phyloP scores from a whole-genome alignment of 257 asterid genomes.

The Penstemon barbatus region DNA sequence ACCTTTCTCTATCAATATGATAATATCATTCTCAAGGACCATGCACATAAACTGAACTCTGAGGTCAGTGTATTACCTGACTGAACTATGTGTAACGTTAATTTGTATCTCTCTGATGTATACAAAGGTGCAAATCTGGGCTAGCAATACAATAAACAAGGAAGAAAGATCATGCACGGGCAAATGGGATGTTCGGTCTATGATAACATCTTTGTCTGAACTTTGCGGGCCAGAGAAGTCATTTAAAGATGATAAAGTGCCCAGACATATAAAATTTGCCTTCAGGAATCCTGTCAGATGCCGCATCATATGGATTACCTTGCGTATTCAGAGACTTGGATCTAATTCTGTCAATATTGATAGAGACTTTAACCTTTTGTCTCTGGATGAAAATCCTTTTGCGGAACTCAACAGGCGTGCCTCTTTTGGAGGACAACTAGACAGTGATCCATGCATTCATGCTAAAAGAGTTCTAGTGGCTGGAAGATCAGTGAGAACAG shows the following conservation, averaged over 20 bases:
- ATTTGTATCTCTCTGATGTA: slow-evolving; percentile 27
- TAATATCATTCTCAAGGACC: slow-evolving; percentile 11
- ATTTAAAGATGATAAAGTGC: slow-evolving; percentile 47
- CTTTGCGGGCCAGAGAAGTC: slow-evolving; percentile 77
- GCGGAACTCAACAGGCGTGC: slow-evolving; percentile 70
- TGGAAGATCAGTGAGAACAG: slow-evolving; percentile 63
- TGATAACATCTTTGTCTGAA: slow-evolving; percentile 71
- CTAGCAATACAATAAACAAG: slow-evolving; percentile 71
- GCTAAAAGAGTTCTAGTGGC: slow-evolving; percentile 77
- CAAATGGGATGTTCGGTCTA: slow-evolving; percentile 83
- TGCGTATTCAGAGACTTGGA: slow-evolving; percentile 74
- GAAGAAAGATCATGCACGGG: slow-evolving; percentile 90
- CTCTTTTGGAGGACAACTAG: slow-evolving; percentile 78
- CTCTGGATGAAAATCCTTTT: slow-evolving; percentile 89
- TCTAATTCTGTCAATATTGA: slow-evolving; percentile 78
- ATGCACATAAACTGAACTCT: slow-evolving; percentile 14
- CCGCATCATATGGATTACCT: slow-evolving; percentile 87
- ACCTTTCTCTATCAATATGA: slow-evolving; percentile 13
- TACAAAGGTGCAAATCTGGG: slow-evolving; percentile 93
- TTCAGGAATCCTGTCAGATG: slow-evolving; percentile 80
- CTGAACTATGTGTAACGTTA: slow-evolving; percentile 1
- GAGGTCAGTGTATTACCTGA: slow-evolving; percentile 12
- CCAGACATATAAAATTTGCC: slow-evolving; percentile 79
- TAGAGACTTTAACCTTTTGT: slow-evolving; percentile 61
- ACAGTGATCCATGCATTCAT: slow-evolving; percentile 83